A percentile compares a stretch with the other conserved stretches of the same genome.
Evolutionary conservation across 1,139 yeast species (phyloP).

Genomic region (Saccharomyces hybrid): DNA sequence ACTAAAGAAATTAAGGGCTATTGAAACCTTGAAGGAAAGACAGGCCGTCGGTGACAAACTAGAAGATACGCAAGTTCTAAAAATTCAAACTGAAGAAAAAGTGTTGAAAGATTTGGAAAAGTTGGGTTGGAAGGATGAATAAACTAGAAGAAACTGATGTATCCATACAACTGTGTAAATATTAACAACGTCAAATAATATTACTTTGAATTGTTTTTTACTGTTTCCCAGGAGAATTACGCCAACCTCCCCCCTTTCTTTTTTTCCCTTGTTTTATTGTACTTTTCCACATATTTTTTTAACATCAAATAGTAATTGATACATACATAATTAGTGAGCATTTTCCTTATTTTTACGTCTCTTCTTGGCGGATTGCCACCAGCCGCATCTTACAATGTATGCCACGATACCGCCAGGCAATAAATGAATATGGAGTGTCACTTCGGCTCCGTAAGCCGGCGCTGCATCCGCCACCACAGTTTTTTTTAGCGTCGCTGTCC

Average conservation of each 20-base stretch:
- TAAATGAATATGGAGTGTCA: background rate
- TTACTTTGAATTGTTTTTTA: background rate
- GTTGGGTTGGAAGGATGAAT: constrained; percentile 58
- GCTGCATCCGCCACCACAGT: background rate
- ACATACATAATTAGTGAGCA: background rate
- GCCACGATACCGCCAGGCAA: background rate
- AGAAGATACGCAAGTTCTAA: constrained; percentile 88
- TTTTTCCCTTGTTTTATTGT: background rate
- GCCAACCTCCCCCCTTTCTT: background rate
- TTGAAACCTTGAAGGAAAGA: constrained; percentile 79
- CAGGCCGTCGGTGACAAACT: constrained; percentile 77
- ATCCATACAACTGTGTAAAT: background rate
- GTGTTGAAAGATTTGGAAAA: constrained; percentile 64
- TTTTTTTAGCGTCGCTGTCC: background rate
- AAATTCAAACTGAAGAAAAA: constrained; percentile 78
- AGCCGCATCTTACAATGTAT: background rate
- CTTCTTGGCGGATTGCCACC: background rate
- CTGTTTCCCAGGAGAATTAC: background rate
- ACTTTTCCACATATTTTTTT: background rate
- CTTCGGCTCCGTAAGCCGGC: background rate
- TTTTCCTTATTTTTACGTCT: background rate
- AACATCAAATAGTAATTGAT: background rate
- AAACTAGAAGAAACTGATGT: background rate
- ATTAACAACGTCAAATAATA: background rate
- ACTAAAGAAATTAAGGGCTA: constrained; percentile 88